Conservation (phyloP, 139 green algal species). For the Auxenochlorella protothecoides region DNA sequence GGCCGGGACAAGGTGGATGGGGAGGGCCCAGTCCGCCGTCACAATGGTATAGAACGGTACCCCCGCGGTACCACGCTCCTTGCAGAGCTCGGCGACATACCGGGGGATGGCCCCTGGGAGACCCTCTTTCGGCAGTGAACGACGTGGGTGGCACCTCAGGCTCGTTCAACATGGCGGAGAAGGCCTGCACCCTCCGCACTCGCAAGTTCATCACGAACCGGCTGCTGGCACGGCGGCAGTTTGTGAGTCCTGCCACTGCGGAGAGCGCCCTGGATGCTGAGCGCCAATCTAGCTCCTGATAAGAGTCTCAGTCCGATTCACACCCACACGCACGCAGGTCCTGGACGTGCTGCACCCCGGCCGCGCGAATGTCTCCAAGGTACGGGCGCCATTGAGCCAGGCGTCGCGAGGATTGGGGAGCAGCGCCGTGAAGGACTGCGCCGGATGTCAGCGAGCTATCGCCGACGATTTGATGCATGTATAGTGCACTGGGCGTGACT, state of each 20-base stretch:
- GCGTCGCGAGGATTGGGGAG: background rate
- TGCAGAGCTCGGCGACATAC: too few species aligned
- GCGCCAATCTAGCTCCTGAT: background rate
- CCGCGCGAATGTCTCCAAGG: constrained; percentile 92
- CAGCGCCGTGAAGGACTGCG: background rate
- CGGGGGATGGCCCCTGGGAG: too few species aligned
- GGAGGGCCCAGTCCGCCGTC: too few species aligned
- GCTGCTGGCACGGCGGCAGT: constrained; percentile 83
- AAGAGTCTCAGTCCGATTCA: too few species aligned
- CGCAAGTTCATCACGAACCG: constrained; percentile 97
- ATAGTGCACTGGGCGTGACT: background rate
- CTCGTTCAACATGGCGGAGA: constrained; percentile 70
- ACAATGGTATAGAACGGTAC: too few species aligned
- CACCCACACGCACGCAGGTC: constrained; percentile 24
- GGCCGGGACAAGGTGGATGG: too few species aligned
- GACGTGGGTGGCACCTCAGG: too few species aligned
- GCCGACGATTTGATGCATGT: background rate
- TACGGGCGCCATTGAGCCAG: constrained; percentile 13
- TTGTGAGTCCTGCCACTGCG: constrained; percentile 53
- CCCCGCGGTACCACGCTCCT: too few species aligned
- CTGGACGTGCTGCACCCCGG: constrained; percentile 97
- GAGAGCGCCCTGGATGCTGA: too few species aligned
- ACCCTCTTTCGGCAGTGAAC: too few species aligned
- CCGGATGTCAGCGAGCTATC: background rate
- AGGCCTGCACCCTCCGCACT: constrained; percentile 85